Conservation (phyloP, 2,329 filamentous ascomycete species). For the Mollisia scopiformis region DNA sequence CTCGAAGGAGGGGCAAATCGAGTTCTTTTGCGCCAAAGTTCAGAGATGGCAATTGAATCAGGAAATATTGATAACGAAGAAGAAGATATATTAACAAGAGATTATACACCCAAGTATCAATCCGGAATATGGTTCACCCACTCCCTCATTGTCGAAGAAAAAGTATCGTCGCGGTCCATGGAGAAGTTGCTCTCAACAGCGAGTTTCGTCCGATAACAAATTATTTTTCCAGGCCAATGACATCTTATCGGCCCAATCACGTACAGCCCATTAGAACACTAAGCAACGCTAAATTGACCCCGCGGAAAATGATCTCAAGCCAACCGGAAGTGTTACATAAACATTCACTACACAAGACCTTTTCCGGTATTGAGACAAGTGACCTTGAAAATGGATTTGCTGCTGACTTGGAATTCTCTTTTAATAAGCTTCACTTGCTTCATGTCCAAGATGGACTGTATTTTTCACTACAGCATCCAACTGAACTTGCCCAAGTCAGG, state of each 20-base stretch:
- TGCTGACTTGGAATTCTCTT: no score
- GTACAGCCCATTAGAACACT: not conserved
- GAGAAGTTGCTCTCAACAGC: not conserved
- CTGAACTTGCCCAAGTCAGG: no score
- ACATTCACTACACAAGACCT: no score
- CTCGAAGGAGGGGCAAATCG: not conserved
- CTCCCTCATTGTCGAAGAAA: no score
- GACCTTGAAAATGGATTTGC: no score
- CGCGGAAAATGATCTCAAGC: not conserved
- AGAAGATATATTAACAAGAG: not conserved
- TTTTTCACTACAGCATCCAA: no score
- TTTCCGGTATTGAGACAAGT: no score
- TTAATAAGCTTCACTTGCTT: no score
- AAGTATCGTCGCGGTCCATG: not conserved
- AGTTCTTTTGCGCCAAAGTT: not conserved
- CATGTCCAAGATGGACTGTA: no score
- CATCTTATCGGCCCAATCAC: constrained; percentile 9
- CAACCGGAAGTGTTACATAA: no score
- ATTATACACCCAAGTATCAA: not conserved
- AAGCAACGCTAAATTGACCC: not conserved
- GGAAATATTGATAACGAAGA: not conserved
- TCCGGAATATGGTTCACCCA: not conserved
- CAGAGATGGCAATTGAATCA: not conserved
- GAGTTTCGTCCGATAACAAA: constrained; percentile 1
- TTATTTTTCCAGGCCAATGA: not conserved